phyloP scores from a whole-genome alignment of 345 rosid species.

The Ricinus communis region DNA sequence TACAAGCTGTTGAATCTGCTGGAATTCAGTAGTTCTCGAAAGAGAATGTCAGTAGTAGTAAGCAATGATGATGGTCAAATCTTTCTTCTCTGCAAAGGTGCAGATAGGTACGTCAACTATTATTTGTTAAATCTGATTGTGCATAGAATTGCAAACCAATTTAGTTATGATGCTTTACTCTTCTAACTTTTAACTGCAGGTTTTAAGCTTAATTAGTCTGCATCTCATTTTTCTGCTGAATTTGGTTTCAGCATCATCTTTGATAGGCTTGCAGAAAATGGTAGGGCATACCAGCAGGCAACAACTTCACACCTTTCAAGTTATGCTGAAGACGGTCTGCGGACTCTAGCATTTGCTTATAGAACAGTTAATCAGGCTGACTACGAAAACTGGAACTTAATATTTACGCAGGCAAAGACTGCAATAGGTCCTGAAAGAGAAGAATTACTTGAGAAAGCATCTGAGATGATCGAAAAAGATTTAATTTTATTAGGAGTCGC shows the following conservation, averaged over 20 bases:
- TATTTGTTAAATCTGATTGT: neutral
- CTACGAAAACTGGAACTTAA: constrained; percentile 52
- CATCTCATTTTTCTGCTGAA: constrained; percentile 3
- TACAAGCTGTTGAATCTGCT: constrained; percentile 65
- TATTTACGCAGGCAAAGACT: constrained; percentile 59
- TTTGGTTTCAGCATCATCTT: constrained; percentile 58
- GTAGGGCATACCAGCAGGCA: constrained; percentile 45
- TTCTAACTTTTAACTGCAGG: too few relatives aligned
- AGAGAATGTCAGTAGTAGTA: constrained; percentile 83
- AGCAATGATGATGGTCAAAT: constrained; percentile 60
- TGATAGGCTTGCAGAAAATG: constrained; percentile 61
- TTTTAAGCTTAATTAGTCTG: neutral
- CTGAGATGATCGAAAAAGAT: constrained; percentile 72
- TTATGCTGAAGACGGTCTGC: constrained; percentile 74
- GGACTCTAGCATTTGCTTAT: constrained; percentile 73
- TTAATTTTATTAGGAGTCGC: constrained; percentile 63
- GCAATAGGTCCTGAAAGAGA: constrained; percentile 69
- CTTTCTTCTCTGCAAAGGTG: constrained; percentile 79
- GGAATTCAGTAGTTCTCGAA: too few relatives aligned
- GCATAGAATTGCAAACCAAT: neutral
- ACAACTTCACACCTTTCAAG: constrained; percentile 53
- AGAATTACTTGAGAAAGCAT: constrained; percentile 57
- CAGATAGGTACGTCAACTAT: constrained; percentile 59
- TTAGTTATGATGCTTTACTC: too few relatives aligned
- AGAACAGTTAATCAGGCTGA: constrained; percentile 44